phyloP scores from a whole-genome alignment of 768 basidiomycete species.

The Pleurotus ostreatus region DNA sequence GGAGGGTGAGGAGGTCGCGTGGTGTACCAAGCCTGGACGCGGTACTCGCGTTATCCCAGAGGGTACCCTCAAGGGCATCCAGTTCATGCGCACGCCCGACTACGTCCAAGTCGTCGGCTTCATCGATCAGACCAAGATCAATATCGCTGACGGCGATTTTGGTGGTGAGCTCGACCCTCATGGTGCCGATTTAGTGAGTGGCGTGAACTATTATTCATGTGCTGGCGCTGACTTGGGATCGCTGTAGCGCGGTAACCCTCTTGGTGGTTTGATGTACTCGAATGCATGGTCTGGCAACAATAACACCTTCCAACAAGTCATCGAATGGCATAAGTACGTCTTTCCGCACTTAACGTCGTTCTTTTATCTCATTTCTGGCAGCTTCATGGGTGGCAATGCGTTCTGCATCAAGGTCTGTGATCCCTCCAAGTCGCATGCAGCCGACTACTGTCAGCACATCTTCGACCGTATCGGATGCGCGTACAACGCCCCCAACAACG shows the following conservation, averaged over 20 bases:
- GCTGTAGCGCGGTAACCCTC: slow-evolving; percentile 28
- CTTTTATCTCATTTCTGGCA: slow-evolving; percentile 14
- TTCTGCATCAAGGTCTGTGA: slow-evolving; percentile 66
- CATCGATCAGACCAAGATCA: slow-evolving; percentile 68
- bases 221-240: slow-evolving; percentile 8
- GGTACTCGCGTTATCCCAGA: slow-evolving; percentile 72
- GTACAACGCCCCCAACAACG: slow-evolving; percentile 59
- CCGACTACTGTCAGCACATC: slow-evolving; percentile 52
- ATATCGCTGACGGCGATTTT: slow-evolving; percentile 49
- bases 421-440: slow-evolving; percentile 36
- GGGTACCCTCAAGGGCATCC: slow-evolving; percentile 63
- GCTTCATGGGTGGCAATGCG: slow-evolving; percentile 50
- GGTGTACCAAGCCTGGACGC: slow-evolving; percentile 69
- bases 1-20: slow-evolving; percentile 67
- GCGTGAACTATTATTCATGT: slow-evolving; percentile 7
- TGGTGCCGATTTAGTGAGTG: slow-evolving; percentile 46
- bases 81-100: slow-evolving; percentile 61
- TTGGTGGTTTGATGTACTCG: slow-evolving; percentile 71
- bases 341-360: not conserved
- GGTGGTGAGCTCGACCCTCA: slow-evolving; percentile 73
- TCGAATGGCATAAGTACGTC: slow-evolving; percentile 54
- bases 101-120: slow-evolving; percentile 62
- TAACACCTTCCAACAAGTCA: slow-evolving; percentile 34
- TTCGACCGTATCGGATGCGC: slow-evolving; percentile 58
- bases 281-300: slow-evolving; percentile 32